Conservation (phyloP, 192 early-diverging fungal genomes). For the Coemansia sp. region DNA sequence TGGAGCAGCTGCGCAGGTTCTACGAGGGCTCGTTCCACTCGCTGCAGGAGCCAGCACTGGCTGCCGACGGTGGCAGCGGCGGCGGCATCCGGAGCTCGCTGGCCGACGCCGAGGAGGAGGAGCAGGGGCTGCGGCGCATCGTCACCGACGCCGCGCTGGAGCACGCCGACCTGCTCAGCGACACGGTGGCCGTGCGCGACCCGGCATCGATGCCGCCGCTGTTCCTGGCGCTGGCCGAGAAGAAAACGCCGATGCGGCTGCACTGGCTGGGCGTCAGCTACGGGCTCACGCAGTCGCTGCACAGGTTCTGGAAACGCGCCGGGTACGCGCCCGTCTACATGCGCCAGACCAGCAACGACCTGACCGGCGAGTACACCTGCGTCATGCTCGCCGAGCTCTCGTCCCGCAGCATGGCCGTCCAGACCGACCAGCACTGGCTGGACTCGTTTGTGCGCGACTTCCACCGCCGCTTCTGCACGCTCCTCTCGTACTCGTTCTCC, state of each 20-base stretch:
- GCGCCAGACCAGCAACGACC: conserved; percentile 94
- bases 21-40: conserved; percentile 80
- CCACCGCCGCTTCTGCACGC: conserved; percentile 81
- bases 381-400: conserved; percentile 90
- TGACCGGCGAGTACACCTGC: conserved; percentile 98
- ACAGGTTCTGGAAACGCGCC: conserved; percentile 95
- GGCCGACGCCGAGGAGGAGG: conserved; percentile 57
- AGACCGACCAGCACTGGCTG: conserved; percentile 71
- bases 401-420: conserved; percentile 51
- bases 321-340: conserved; percentile 93
- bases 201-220: conserved; percentile 91
- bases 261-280: conserved; percentile 97
- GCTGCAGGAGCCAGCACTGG: conserved; percentile 37
- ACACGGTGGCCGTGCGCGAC: conserved; percentile 83
- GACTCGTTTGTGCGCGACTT: conserved; percentile 90
- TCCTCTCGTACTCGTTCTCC: conserved; percentile 88
- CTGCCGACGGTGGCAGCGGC: conserved; percentile 31
- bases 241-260: conserved; percentile 65
- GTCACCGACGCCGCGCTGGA: conserved; percentile 59
- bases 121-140: conserved; percentile 56
- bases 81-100: conserved; percentile 56
- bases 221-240: conserved; percentile 82
- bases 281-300: conserved; percentile 83
- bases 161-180: conserved; percentile 62
- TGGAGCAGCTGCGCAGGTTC: conserved; percentile 84